These are phyloP conservation scores for Pestalotiopsis sp. DNA, from an alignment of 2,329 filamentous ascomycete genomes.

Conservation along the genomic window DNA sequence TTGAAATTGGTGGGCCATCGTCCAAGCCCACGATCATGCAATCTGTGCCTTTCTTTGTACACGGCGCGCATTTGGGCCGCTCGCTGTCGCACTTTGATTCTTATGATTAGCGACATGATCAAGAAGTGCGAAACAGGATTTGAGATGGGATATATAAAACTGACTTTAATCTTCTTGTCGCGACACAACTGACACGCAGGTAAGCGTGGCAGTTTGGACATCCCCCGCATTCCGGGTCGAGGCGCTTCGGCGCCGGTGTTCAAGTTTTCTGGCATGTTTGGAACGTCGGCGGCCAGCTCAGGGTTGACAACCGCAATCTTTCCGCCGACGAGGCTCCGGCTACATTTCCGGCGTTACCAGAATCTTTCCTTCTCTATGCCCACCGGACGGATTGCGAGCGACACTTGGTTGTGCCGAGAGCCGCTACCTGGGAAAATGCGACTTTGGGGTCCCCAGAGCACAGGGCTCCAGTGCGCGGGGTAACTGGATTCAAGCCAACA, in stretches of 20 bases:
- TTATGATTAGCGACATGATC: background rate
- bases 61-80: constrained; percentile 32
- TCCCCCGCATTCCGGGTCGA: background rate
- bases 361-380: no score
- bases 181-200: constrained; percentile 19
- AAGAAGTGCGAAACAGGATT: background rate
- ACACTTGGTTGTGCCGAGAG: no score
- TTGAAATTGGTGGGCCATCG: constrained; percentile 24
- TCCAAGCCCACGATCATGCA: constrained; percentile 31
- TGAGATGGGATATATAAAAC: background rate
- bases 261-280: no score
- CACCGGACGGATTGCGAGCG: no score
- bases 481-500: no score
- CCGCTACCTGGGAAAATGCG: no score
- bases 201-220: constrained; percentile 4
- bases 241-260: background rate
- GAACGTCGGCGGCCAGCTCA: no score
- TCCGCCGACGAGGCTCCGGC: no score
- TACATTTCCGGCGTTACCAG: no score
- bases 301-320: no score
- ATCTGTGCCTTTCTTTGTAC: constrained; percentile 25
- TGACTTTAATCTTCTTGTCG: constrained; percentile 14
- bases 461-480: no score
- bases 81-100: constrained; percentile 29
- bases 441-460: no score